Evolutionary conservation across 805 yeast species (phyloP).

Genomic region (Wickerhamomyces kurtzmanii): DNA sequence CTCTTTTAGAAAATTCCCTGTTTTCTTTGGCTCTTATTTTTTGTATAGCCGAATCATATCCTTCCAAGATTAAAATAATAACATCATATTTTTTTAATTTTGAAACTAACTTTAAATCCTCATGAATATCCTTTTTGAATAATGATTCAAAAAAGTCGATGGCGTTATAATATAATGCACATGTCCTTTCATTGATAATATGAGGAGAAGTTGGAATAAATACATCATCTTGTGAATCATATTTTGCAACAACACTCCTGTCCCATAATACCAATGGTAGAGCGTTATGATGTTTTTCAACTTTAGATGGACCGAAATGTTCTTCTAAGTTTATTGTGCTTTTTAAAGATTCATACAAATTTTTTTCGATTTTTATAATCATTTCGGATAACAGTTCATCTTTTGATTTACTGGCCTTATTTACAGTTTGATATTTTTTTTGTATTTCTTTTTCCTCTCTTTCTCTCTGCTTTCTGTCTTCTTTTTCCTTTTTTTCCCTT

Average conservation of each 20-base stretch:
- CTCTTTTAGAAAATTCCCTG: slow-evolving; percentile 28
- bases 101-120: slow-evolving; percentile 13
- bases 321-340: slow-evolving; percentile 12
- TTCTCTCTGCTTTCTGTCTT: neutral
- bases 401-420: slow-evolving; percentile 30
- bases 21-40: slow-evolving; percentile 36
- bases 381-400: slow-evolving; percentile 43
- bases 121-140: slow-evolving; percentile 14
- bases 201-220: slow-evolving; percentile 42
- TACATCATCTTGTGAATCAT: slow-evolving; percentile 35
- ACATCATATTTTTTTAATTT: slow-evolving; percentile 16
- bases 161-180: slow-evolving; percentile 37
- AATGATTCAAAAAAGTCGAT: slow-evolving; percentile 29
- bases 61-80: slow-evolving; percentile 36
- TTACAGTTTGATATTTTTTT: slow-evolving; percentile 20
- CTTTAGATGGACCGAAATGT: slow-evolving; percentile 13
- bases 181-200: slow-evolving; percentile 30
- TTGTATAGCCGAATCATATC: slow-evolving; percentile 34
- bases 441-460: slow-evolving; percentile 4
- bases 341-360: slow-evolving; percentile 18
- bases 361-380: slow-evolving; percentile 30
- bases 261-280: slow-evolving; percentile 43
- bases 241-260: slow-evolving; percentile 36
- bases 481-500: slow-evolving; percentile 3
- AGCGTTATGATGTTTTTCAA: slow-evolving; percentile 15